Percentiles rank a stretch among this genome's conserved stretches.
Conservation (phyloP, 2,329 filamentous ascomycete genomes). For the Phyllosticta ampelicida region DNA sequence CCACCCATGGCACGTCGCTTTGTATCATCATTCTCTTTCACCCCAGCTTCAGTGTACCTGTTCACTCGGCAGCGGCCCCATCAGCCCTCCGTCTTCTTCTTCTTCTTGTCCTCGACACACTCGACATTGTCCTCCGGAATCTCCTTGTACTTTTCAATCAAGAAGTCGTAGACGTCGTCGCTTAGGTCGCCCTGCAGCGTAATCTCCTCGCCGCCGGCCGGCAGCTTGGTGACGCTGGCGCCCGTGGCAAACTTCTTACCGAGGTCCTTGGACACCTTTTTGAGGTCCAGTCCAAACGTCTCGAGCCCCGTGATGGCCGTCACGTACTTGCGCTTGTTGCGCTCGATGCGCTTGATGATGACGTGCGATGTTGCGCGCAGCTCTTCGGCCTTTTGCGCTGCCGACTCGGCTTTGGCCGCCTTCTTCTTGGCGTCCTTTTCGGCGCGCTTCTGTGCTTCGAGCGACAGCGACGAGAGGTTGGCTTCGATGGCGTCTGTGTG, state of each 20-base stretch:
- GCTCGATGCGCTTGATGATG: conserved; percentile 91
- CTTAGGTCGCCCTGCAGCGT: conserved; percentile 96
- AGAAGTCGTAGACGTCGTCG: conserved; percentile 85
- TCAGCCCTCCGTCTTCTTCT: conserved; percentile 4
- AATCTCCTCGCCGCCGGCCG: conserved; percentile 85
- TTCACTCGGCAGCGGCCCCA: not conserved
- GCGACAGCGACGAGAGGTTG: conserved; percentile 72
- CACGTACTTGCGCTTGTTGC: conserved; percentile 96
- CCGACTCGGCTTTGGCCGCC: conserved; percentile 82
- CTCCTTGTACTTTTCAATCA: conserved; percentile 77
- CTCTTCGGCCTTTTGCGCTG: conserved; percentile 72
- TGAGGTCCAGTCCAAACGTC: conserved; percentile 81
- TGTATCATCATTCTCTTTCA: not conserved
- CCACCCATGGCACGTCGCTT: not conserved
- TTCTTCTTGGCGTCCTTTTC: conserved; percentile 97
- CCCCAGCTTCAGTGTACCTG: not conserved
- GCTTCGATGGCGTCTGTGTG: conserved; percentile 55
- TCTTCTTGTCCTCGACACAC: conserved; percentile 10
- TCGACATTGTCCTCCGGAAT: conserved; percentile 85
- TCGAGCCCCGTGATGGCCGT: conserved; percentile 88
- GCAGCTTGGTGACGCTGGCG: conserved; percentile 78
- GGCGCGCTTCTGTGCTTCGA: conserved; percentile 88
- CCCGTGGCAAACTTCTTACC: conserved; percentile 99
- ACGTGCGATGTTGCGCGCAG: conserved; percentile 73
- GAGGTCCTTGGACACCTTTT: conserved; percentile 92